These are phyloP conservation scores for Rhododendron williamsianum DNA, from an alignment of 148 eudicot species.

Conservation along the genomic window DNA sequence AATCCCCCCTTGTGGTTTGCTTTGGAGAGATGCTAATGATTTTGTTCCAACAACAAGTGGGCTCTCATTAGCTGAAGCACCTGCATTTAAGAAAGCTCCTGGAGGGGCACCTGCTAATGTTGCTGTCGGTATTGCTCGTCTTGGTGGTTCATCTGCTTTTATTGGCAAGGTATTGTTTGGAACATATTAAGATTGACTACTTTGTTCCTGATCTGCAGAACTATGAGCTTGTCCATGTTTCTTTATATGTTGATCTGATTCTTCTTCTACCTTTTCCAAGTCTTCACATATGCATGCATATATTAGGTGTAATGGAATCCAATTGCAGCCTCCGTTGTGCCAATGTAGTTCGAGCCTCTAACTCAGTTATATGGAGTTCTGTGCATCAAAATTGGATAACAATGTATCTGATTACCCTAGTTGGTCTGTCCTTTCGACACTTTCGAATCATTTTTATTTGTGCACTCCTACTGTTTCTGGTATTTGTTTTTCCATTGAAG, in stretches of 20 bases:
- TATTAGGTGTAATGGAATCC: background rate
- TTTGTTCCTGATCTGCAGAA: background rate
- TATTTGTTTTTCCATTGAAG: background rate
- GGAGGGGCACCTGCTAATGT: constrained; percentile 99
- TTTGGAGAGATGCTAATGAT: constrained; percentile 99
- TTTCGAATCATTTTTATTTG: background rate
- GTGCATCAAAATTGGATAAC: background rate
- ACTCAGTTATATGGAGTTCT: background rate
- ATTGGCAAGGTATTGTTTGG: constrained; percentile 74
- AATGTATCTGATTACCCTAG: background rate
- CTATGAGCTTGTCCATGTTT: background rate
- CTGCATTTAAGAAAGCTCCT: constrained; percentile 95
- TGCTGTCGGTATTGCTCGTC: constrained; percentile 94
- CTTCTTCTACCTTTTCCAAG: background rate
- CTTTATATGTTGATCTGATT: background rate
- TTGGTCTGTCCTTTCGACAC: background rate
- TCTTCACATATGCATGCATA: background rate
- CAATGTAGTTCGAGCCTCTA: background rate
- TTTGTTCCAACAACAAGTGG: constrained; percentile 93
- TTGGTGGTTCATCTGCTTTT: constrained; percentile 93
- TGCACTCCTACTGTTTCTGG: background rate
- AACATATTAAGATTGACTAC: background rate
- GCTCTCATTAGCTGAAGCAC: constrained; percentile 83
- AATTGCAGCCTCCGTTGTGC: background rate
- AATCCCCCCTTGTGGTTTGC: constrained; percentile 84